Evolutionary conservation across 2,329 filamentous ascomycete species (phyloP).

Genomic region (Neophaeococcomyces aloes): DNA sequence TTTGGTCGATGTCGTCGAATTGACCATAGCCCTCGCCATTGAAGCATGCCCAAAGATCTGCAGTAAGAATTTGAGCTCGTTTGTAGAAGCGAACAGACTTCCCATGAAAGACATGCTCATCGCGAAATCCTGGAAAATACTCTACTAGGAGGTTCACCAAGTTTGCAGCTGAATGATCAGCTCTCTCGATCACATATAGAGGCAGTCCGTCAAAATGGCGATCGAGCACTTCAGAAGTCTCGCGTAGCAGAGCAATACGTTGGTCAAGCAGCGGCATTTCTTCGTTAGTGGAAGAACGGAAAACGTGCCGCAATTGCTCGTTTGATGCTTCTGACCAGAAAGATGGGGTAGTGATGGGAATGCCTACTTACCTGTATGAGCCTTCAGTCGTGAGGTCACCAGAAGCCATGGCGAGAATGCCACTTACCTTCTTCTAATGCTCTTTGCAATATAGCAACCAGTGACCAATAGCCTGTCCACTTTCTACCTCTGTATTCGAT

Average conservation of each 20-base stretch:
- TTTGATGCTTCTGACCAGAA: constrained; percentile 77
- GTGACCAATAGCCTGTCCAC: constrained; percentile 93
- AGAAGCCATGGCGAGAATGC: not conserved
- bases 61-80: constrained; percentile 88
- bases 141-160: constrained; percentile 77
- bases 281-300: constrained; percentile 76
- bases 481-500: constrained; percentile 68
- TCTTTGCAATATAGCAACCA: constrained; percentile 76
- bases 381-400: not conserved
- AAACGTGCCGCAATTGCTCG: constrained; percentile 62
- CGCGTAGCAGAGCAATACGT: constrained; percentile 65
- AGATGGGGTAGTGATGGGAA: constrained; percentile 76
- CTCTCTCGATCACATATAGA: constrained; percentile 59
- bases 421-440: constrained; percentile 74
- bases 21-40: constrained; percentile 66
- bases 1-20: constrained; percentile 84
- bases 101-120: constrained; percentile 65
- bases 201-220: constrained; percentile 71
- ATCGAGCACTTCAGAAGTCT: constrained; percentile 70
- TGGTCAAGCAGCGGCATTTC: constrained; percentile 75
- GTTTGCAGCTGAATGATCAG: constrained; percentile 66
- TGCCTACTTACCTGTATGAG: constrained; percentile 40
- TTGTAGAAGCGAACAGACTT: constrained; percentile 76
- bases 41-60: constrained; percentile 94
- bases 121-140: constrained; percentile 66